Percentiles rank a stretch among this genome's conserved stretches.
Conservation (phyloP, 208 protist species). For the Strigomonas oncopelti region DNA sequence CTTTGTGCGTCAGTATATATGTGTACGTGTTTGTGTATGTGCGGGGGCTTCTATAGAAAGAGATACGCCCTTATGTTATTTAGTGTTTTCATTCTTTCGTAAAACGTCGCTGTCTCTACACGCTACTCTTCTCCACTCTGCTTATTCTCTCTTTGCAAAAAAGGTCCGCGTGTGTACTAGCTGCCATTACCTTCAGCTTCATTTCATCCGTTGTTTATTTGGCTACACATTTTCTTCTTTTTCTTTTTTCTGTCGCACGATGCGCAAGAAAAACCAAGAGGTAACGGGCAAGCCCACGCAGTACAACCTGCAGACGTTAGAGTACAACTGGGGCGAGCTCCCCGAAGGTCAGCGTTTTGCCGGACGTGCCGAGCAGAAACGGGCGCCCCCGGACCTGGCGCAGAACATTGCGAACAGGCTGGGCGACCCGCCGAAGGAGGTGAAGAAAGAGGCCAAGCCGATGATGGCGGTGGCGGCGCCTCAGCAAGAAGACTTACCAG, state of each 20-base stretch:
- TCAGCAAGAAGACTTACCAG: background rate
- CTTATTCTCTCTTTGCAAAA: no score
- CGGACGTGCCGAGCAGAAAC: constrained; percentile 10
- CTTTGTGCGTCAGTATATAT: no score
- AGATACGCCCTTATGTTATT: no score
- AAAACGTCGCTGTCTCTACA: no score
- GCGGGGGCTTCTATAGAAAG: no score
- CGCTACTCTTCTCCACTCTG: no score
- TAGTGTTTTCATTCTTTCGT: no score
- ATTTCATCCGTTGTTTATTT: no score
- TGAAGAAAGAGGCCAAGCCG: background rate
- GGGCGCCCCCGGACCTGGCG: constrained; percentile 5
- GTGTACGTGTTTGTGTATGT: no score
- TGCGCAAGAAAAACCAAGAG: constrained; percentile 48
- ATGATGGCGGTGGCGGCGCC: background rate
- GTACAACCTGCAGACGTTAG: constrained; percentile 69
- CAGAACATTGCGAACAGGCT: background rate
- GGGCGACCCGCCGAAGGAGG: background rate
- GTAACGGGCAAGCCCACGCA: constrained; percentile 77
- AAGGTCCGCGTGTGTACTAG: no score
- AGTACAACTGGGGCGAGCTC: constrained; percentile 74
- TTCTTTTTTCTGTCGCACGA: background rate
- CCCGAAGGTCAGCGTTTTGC: constrained; percentile 48
- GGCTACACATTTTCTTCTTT: background rate
- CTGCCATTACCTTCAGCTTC: no score